These are phyloP conservation scores for Schwanniomyces yamadae DNA, from an alignment of 805 yeast species.

Conservation along the genomic window DNA sequence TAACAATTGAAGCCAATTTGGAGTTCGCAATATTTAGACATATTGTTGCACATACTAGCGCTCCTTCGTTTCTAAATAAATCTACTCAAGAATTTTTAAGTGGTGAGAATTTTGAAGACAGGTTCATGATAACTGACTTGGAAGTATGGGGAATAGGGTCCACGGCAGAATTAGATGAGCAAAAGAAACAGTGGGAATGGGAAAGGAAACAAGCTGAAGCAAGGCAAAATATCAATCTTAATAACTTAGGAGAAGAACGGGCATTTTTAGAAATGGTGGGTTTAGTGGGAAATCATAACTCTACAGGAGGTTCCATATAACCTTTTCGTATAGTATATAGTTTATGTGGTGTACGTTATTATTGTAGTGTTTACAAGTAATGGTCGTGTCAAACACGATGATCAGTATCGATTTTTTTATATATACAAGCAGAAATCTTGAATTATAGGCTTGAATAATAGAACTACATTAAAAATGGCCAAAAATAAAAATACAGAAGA, in stretches of 20 bases:
- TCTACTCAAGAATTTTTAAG: constrained; percentile 18
- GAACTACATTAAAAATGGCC: constrained; percentile 9
- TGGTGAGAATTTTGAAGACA: constrained; percentile 54
- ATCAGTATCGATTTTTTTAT: background rate
- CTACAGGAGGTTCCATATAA: constrained; percentile 50
- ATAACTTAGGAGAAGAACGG: constrained; percentile 72
- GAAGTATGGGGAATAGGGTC: constrained; percentile 95
- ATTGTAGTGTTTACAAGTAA: too few species aligned
- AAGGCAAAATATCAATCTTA: constrained; percentile 66
- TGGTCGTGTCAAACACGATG: too few species aligned
- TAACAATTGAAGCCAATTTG: constrained; percentile 72
- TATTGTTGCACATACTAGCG: constrained; percentile 37
- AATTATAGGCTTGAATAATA: background rate
- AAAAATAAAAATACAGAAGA: constrained; percentile 5
- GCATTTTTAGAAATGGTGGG: constrained; percentile 87
- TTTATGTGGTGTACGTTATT: constrained; percentile 2
- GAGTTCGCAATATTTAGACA: constrained; percentile 83
- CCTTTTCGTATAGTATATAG: background rate
- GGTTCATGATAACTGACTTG: constrained; percentile 68
- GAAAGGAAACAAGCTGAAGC: constrained; percentile 83
- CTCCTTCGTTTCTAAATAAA: constrained; percentile 23
- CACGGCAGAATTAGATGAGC: constrained; percentile 72
- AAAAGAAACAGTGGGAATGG: constrained; percentile 83
- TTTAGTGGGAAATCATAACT: constrained; percentile 44
- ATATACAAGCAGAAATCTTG: background rate